Evolutionary conservation across 805 yeast genomes (phyloP), one percentile per base, ranked within the genome.

Genomic region (Kluyveromyces dobzhanskii): DNA sequence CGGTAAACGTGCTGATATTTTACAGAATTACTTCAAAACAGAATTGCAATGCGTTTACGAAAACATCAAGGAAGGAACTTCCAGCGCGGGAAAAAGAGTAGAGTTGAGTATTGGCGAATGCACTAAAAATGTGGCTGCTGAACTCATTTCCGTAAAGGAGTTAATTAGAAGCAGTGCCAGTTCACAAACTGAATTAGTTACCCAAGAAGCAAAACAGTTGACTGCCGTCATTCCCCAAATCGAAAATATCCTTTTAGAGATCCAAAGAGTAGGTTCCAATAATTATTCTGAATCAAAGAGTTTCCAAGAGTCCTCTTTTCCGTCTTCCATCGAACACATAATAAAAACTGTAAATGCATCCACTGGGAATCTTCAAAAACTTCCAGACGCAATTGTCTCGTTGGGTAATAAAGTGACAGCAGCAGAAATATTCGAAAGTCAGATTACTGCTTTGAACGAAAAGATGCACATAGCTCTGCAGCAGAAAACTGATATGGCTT

Each of bases 401-500:
- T 30, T 30, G 21, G 21, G n/a, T 35, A 32, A 28, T 29, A 39
- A 35, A 28, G 23, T 30, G 13, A 35, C 17, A 9, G 24, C 26
- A 8, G 43, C 33, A 13, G 39, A 47, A n/a, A 44, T 44, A 3
- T 48, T 44, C 33, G 52, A 54, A 37, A 24, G 39, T 7, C 46
- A 39, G 17, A 38, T 55, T 3, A 44, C 41, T 11, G 48, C 37
- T 5, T 38, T 57, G 5, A 45, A 49, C 27, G 44, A 49, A 17
- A 41, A 51, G 24, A 37, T 53, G 25, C 46, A 50, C 2, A 42
- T 51, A 3, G 37, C 52, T 17, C 36, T 47, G 29, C 47, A 50
- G 24, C 56, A 52, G 32, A 51, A 54, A 24, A 47, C 49, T 17
- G 59, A 55, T 38, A 44, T 45, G 12, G 38, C 54, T n/a, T 23